Evolutionary conservation across 805 yeast genomes (phyloP).

Genomic region (Nakazawaea holstii): DNA sequence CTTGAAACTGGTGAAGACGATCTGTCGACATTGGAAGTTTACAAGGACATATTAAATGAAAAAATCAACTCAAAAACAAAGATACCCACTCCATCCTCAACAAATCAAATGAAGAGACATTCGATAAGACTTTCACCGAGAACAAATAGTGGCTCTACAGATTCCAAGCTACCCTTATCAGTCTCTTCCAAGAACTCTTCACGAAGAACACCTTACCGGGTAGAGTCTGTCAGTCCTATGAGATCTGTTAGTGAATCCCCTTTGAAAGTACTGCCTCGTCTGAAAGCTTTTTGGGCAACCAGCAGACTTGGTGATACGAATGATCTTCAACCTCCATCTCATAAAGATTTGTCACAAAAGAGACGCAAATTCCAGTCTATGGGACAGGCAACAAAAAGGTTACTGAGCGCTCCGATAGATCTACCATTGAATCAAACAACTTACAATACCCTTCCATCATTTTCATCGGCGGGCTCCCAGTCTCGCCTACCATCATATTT

Average conservation of each 20-base stretch:
- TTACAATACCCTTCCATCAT: neutral
- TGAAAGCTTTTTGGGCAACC: too few species aligned
- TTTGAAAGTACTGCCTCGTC: neutral
- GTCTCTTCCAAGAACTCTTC: neutral
- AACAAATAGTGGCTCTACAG: neutral
- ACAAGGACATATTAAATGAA: conserved; percentile 8
- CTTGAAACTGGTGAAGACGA: neutral
- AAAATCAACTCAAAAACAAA: conserved; percentile 6
- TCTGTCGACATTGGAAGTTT: conserved; percentile 2
- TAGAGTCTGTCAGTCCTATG: neutral
- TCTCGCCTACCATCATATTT: conserved; percentile 6
- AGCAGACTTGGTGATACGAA: too few species aligned
- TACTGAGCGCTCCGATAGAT: neutral
- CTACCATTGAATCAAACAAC: neutral
- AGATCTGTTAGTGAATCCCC: conserved; percentile 10
- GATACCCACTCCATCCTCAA: conserved; percentile 4
- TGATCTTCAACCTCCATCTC: too few species aligned
- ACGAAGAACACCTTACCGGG: neutral
- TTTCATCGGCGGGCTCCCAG: neutral
- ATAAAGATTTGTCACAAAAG: neutral
- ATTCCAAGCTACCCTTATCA: conserved; percentile 6
- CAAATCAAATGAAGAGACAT: neutral
- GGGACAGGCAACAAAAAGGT: neutral
- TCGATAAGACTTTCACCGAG: neutral
- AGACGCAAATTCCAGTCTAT: conserved; percentile 1